Conservation (phyloP, 257 asterid species). For the Mitragyna speciosa region DNA sequence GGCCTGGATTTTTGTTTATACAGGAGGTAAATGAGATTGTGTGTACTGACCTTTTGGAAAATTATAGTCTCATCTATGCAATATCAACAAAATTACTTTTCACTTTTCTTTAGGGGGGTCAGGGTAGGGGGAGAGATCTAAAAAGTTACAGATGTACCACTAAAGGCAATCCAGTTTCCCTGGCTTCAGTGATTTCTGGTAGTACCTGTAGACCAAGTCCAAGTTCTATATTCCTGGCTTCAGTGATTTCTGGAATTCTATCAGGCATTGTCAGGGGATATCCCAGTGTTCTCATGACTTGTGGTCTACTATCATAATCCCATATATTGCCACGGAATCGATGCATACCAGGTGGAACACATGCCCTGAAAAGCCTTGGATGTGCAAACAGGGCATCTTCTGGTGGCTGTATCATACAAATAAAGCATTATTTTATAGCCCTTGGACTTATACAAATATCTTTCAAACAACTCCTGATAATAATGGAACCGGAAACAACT, state of each 20-base stretch:
- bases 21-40: background rate
- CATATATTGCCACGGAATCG: slow-evolving; percentile 94
- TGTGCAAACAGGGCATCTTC: slow-evolving; percentile 95
- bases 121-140: background rate
- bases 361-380: slow-evolving; percentile 94
- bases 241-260: slow-evolving; percentile 82
- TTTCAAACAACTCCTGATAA: background rate
- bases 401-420: slow-evolving; percentile 53
- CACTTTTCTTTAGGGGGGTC: background rate
- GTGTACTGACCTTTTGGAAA: background rate
- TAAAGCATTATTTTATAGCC: slow-evolving; percentile 2
- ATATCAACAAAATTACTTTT: background rate
- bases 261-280: slow-evolving; percentile 72
- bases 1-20: background rate
- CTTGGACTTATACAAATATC: background rate
- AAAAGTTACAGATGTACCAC: background rate
- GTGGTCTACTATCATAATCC: slow-evolving; percentile 86
- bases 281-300: slow-evolving; percentile 76
- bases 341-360: slow-evolving; percentile 99
- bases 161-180: background rate
- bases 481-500: background rate
- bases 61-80: background rate
- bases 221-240: slow-evolving; percentile 94
- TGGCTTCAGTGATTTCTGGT: too few species aligned
- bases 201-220: slow-evolving; percentile 97